These are phyloP conservation scores for Cucumis melo DNA, from an alignment of 306 rosid genomes.

Conservation along the genomic window DNA sequence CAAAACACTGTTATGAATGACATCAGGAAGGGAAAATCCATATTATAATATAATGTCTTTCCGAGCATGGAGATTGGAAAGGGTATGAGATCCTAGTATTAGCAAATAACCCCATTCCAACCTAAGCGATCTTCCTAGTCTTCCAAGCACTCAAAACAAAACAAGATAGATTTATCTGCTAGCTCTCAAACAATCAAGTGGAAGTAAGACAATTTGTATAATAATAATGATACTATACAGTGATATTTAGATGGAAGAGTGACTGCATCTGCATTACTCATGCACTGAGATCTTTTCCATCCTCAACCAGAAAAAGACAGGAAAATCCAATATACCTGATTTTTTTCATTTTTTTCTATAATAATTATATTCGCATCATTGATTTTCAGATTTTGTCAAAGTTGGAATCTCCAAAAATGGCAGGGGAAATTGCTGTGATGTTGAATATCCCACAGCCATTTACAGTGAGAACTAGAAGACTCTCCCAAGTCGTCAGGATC, in stretches of 20 bases:
- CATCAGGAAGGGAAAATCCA: background rate
- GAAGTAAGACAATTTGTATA: background rate
- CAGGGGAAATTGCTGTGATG: slow-evolving; percentile 69
- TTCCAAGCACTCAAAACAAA: background rate
- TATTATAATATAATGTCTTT: background rate
- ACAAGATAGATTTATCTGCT: background rate
- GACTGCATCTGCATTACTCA: background rate
- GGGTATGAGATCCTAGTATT: background rate
- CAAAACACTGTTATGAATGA: background rate
- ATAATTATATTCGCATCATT: background rate
- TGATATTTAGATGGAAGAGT: background rate
- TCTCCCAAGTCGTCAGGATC: slow-evolving; percentile 59
- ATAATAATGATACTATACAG: background rate
- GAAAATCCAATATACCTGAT: background rate
- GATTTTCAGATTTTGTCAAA: slow-evolving; percentile 43
- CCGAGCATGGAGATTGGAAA: background rate
- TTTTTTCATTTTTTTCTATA: background rate
- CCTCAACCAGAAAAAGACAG: background rate
- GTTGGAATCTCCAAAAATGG: slow-evolving; percentile 52
- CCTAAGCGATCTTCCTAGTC: background rate
- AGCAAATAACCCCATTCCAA: background rate
- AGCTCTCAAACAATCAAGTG: background rate
- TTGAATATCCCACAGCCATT: slow-evolving; percentile 73
- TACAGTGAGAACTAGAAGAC: slow-evolving; percentile 69
- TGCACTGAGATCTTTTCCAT: background rate